A percentile compares a stretch with the other conserved stretches of the same genome.
Conservation (phyloP, 768 basidiomycete genomes). For the Leucocoprinus leucothites region DNA sequence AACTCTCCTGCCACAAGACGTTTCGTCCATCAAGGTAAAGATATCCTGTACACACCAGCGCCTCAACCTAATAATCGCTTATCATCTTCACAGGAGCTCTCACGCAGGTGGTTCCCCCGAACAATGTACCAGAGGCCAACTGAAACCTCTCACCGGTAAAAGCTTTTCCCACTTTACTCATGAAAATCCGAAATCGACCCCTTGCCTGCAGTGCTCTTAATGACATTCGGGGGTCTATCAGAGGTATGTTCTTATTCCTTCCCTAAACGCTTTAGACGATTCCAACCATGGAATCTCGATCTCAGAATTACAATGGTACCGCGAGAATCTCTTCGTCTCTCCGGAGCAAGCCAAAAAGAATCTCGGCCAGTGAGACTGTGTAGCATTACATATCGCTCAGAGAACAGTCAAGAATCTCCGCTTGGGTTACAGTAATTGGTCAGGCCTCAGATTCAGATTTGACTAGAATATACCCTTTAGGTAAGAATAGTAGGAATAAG, state of each 20-base stretch:
- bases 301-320: constrained; percentile 78
- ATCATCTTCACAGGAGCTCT: constrained; percentile 52
- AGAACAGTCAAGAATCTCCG: too few species aligned
- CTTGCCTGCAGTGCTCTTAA: constrained; percentile 61
- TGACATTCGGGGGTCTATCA: constrained; percentile 76
- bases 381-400: too few species aligned
- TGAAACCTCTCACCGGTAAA: constrained; percentile 58
- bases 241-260: constrained; percentile 39
- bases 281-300: neutral
- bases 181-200: neutral
- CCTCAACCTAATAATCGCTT: neutral
- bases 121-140: constrained; percentile 26
- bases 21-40: constrained; percentile 76
- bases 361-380: too few species aligned
- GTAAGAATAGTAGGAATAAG: too few species aligned
- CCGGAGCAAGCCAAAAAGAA: neutral
- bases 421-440: too few species aligned
- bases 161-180: neutral
- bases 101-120: constrained; percentile 65
- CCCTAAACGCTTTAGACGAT: neutral
- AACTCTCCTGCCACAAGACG: constrained; percentile 46
- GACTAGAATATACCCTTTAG: too few species aligned
- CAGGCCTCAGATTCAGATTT: too few species aligned
- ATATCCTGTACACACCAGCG: neutral
- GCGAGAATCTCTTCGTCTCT: constrained; percentile 64